phyloP scores from a whole-genome alignment of 495 filamentous ascomycete genomes.

The Letharia columbiana region DNA sequence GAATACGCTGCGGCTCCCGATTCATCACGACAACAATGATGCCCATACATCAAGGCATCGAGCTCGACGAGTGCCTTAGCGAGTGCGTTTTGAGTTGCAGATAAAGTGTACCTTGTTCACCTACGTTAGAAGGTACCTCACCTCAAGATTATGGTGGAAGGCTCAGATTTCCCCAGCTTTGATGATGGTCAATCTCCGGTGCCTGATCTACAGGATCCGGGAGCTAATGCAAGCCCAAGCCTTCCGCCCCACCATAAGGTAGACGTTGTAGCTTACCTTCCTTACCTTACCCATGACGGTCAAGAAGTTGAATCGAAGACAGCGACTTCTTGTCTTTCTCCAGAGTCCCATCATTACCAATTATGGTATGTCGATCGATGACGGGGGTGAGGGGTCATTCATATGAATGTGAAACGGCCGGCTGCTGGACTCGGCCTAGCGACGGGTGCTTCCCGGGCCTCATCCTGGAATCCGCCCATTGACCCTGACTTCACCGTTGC shows the following conservation, averaged over 20 bases:
- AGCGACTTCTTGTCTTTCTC: background rate
- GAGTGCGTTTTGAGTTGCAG: too few relatives aligned
- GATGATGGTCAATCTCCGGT: background rate
- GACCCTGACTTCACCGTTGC: too few relatives aligned
- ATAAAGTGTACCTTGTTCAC: too few relatives aligned
- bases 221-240: background rate
- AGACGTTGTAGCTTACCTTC: too few relatives aligned
- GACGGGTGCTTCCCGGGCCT: background rate
- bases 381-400: background rate
- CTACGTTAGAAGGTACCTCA: too few relatives aligned
- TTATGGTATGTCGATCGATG: background rate
- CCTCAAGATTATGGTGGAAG: too few relatives aligned
- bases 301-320: background rate
- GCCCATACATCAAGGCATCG: too few relatives aligned
- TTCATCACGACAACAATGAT: background rate
- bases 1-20: too few relatives aligned
- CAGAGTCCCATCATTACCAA: too few relatives aligned
- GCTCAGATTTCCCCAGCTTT: background rate
- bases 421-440: background rate
- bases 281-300: background rate
- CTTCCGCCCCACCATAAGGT: background rate
- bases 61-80: too few relatives aligned
- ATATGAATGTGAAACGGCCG: background rate
- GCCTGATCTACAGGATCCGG: background rate
- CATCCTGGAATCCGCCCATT: background rate